A percentile compares a stretch with the other conserved stretches of the same genome.
Evolutionary conservation across 371 early-diverging fungal genomes (phyloP).

Genomic region (Mortierella sp.): DNA sequence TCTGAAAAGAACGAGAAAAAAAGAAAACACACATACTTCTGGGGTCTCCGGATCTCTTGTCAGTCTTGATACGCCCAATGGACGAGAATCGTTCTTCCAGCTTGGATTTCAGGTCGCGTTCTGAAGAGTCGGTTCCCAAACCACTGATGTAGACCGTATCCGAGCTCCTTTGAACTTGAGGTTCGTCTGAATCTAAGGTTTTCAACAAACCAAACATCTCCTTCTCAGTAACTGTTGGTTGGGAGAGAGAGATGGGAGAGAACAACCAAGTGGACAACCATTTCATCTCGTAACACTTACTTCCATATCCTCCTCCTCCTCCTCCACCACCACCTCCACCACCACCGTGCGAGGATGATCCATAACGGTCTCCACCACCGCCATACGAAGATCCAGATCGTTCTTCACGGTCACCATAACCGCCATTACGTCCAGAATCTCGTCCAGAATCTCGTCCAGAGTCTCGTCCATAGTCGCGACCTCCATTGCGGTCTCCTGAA

Average conservation of each 20-base stretch:
- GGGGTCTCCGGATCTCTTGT: slow-evolving; percentile 68
- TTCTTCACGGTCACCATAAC: slow-evolving; percentile 34
- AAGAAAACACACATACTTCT: slow-evolving; percentile 58
- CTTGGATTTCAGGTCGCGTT: slow-evolving; percentile 56
- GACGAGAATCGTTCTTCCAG: slow-evolving; percentile 70
- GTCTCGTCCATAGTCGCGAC: slow-evolving; percentile 22
- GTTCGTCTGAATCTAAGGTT: slow-evolving; percentile 27
- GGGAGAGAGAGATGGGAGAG: background rate
- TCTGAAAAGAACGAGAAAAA: too few species aligned
- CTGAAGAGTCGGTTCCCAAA: slow-evolving; percentile 64
- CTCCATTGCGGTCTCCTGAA: slow-evolving; percentile 38
- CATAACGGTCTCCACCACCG: slow-evolving; percentile 47
- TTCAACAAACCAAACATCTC: too few species aligned
- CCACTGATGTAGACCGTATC: slow-evolving; percentile 79
- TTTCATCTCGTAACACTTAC: background rate
- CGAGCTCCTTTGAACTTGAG: slow-evolving; percentile 56
- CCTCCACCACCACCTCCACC: background rate
- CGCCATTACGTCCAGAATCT: slow-evolving; percentile 20
- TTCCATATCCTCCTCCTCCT: slow-evolving; percentile 10
- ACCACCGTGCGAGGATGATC: slow-evolving; percentile 25
- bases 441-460: slow-evolving; percentile 27
- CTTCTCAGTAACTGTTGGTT: too few species aligned
- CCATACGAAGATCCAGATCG: slow-evolving; percentile 23
- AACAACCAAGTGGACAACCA: background rate
- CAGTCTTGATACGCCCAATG: slow-evolving; percentile 78